These are phyloP conservation scores for Calonectria ilicicola DNA, from an alignment of 2,329 filamentous ascomycete species.

Conservation along the genomic window DNA sequence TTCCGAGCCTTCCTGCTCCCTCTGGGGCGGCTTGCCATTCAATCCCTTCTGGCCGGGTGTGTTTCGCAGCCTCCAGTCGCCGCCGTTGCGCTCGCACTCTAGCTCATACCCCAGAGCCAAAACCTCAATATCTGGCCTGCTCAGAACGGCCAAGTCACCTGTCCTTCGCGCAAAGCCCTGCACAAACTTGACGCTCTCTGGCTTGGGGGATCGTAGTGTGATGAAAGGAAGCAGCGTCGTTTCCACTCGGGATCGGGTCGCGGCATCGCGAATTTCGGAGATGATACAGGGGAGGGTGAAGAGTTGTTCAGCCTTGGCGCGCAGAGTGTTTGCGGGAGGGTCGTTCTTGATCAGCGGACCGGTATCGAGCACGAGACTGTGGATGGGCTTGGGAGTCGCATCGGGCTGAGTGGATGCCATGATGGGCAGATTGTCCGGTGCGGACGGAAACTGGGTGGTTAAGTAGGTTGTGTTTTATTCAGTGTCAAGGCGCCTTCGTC, in stretches of 20 bases:
- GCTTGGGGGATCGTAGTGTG: slow-evolving; percentile 78
- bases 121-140: slow-evolving; percentile 88
- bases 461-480: background rate
- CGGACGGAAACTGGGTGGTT: background rate
- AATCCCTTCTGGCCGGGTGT: slow-evolving; percentile 82
- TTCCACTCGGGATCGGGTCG: slow-evolving; percentile 83
- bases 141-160: slow-evolving; percentile 89
- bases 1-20: slow-evolving; percentile 29
- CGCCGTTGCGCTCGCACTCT: slow-evolving; percentile 91
- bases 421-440: slow-evolving; percentile 7
- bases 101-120: slow-evolving; percentile 93
- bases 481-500: background rate
- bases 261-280: slow-evolving; percentile 87
- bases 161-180: slow-evolving; percentile 89
- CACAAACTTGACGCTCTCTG: slow-evolving; percentile 83
- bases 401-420: slow-evolving; percentile 37
- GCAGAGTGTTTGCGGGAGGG: slow-evolving; percentile 83
- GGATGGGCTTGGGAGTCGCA: slow-evolving; percentile 71
- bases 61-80: slow-evolving; percentile 85
- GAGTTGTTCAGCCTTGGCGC: slow-evolving; percentile 80
- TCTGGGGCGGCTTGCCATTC: slow-evolving; percentile 71
- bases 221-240: slow-evolving; percentile 89
- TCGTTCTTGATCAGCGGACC: slow-evolving; percentile 96
- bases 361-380: slow-evolving; percentile 89
- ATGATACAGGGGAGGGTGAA: slow-evolving; percentile 89